phyloP scores from a whole-genome alignment of 1,139 yeast species.

The Hansenula sp. region DNA sequence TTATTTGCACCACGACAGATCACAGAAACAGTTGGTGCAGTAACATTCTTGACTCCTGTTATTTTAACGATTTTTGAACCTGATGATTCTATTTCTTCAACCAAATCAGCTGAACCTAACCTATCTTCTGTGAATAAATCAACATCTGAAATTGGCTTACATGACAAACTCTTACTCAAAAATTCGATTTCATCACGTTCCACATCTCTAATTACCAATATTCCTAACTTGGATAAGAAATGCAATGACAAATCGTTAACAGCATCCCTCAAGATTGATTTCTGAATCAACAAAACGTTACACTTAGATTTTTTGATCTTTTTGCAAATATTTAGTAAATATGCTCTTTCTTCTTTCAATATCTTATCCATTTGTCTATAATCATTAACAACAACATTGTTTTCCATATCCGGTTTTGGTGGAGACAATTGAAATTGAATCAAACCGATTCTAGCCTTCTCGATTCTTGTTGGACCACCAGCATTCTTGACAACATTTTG shows the following conservation, averaged over 20 bases:
- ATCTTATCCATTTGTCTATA: constrained; percentile 99
- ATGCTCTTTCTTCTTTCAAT: constrained; percentile 94
- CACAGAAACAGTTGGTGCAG: constrained; percentile 80
- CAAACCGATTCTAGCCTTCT: constrained; percentile 88
- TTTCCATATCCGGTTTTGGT: constrained; percentile 98
- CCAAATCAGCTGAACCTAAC: constrained; percentile 84
- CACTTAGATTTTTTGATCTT: constrained; percentile 96
- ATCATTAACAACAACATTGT: constrained; percentile 94
- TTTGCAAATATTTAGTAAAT: constrained; percentile 89
- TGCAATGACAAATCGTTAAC: constrained; percentile 95
- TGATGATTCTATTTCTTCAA: constrained; percentile 88
- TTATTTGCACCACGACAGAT: constrained; percentile 94
- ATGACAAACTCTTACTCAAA: constrained; percentile 84
- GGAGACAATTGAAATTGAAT: constrained; percentile 97
- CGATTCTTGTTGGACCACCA: constrained; percentile 95
- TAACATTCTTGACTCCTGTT: constrained; percentile 68
- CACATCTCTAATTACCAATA: constrained; percentile 90
- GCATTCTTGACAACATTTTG: constrained; percentile 87
- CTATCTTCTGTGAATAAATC: constrained; percentile 92
- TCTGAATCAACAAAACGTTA: constrained; percentile 89
- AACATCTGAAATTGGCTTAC: constrained; percentile 94
- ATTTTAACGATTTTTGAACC: constrained; percentile 91
- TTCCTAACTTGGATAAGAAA: constrained; percentile 86
- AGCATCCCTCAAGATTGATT: constrained; percentile 94
- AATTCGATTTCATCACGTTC: constrained; percentile 97